Percentiles rank a stretch among this genome's conserved stretches.
These are phyloP conservation scores for Trichoderma erinaceum DNA, from an alignment of 495 filamentous ascomycete species.

Conservation along the genomic window DNA sequence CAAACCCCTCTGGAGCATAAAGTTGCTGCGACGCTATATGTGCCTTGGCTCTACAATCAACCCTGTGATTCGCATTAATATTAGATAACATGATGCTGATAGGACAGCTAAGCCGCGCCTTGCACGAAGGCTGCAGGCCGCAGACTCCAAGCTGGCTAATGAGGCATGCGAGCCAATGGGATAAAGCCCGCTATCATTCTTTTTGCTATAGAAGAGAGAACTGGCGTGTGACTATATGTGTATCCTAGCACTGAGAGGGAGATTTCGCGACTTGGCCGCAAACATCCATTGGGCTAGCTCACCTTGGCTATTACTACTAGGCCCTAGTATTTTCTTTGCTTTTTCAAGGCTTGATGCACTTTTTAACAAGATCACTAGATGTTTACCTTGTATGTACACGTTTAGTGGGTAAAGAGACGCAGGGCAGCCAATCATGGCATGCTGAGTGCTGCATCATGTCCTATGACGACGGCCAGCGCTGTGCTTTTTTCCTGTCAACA, in stretches of 20 bases:
- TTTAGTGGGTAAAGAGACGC: background rate
- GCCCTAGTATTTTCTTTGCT: background rate
- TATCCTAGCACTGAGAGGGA: too few relatives aligned
- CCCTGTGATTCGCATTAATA: conserved; percentile 7
- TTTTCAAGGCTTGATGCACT: background rate
- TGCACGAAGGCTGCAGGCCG: background rate
- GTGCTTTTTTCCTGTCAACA: background rate
- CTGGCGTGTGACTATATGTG: background rate
- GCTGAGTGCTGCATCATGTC: background rate
- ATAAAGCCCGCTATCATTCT: background rate
- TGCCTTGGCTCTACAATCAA: background rate
- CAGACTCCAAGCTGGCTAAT: background rate
- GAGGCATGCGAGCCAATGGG: background rate
- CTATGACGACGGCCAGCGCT: conserved; percentile 2
- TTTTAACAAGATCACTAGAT: background rate
- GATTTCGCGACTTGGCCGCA: background rate
- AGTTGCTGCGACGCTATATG: background rate
- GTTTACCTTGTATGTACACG: background rate
- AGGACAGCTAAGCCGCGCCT: background rate
- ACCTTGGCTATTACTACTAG: too few relatives aligned
- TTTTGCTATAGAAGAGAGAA: background rate
- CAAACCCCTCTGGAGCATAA: background rate
- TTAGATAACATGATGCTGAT: background rate
- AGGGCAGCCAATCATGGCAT: conserved; percentile 3
- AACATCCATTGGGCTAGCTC: background rate